phyloP scores from a whole-genome alignment of 495 filamentous ascomycete species.

The Zalerion maritima region DNA sequence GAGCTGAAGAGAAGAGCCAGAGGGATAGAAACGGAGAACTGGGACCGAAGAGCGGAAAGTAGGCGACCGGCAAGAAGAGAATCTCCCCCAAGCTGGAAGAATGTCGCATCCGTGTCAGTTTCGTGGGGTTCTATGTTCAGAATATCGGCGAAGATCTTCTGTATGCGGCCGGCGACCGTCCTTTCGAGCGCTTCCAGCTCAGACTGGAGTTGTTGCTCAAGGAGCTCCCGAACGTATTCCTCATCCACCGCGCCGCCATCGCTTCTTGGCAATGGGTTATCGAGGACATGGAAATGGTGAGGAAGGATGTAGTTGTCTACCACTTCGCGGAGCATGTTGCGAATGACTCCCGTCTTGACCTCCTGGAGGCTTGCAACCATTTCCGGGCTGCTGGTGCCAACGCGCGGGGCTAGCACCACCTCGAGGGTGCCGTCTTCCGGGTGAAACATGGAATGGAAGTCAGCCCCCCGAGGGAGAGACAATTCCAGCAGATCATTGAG shows the following conservation, averaged over 20 bases:
- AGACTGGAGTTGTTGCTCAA: constrained; percentile 7
- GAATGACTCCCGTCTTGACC: too few relatives aligned
- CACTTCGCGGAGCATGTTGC: too few relatives aligned
- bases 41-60: constrained; percentile 21
- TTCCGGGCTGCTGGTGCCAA: too few relatives aligned
- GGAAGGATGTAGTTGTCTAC: constrained; percentile 20
- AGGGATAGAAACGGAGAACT: constrained; percentile 20
- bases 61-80: constrained; percentile 28
- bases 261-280: constrained; percentile 14
- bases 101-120: constrained; percentile 17
- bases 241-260: constrained; percentile 15
- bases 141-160: constrained; percentile 17
- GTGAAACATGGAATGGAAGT: too few relatives aligned
- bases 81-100: constrained; percentile 31
- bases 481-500: too few relatives aligned
- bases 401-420: too few relatives aligned
- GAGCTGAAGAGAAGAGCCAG: constrained; percentile 26
- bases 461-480: too few relatives aligned
- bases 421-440: too few relatives aligned
- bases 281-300: constrained; percentile 12
- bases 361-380: too few relatives aligned
- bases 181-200: constrained; percentile 6
- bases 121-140: constrained; percentile 12
- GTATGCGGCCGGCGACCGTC: constrained; percentile 16
- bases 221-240: constrained; percentile 8